phyloP scores from a whole-genome alignment of 345 rosid species.

The Citrus sinensis region DNA sequence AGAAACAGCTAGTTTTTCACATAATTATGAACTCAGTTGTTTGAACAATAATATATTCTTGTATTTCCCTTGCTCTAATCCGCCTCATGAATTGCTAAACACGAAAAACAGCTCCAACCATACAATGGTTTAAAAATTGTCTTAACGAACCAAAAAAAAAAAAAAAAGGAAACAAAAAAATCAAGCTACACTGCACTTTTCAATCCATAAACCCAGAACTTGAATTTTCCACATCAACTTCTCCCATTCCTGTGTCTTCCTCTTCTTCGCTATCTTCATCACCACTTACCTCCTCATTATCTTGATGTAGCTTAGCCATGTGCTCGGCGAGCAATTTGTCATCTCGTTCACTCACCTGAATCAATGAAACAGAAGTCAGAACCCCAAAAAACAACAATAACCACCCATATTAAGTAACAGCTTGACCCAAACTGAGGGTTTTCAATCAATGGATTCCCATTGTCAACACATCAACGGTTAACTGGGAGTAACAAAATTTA shows the following conservation, averaged over 20 bases:
- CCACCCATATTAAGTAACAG: conserved; percentile 3
- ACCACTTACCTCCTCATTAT: conserved; percentile 88
- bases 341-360: conserved; percentile 97
- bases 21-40: not conserved
- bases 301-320: conserved; percentile 79
- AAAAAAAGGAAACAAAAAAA: not conserved
- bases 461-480: not conserved
- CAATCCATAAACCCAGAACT: conserved; percentile 60
- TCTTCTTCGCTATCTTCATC: conserved; percentile 97
- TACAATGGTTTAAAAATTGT: not conserved
- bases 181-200: conserved; percentile 10
- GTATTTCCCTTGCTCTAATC: conserved; percentile 6
- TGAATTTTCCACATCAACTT: conserved; percentile 61
- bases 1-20: not conserved
- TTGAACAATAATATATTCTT: not conserved
- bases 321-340: conserved; percentile 93
- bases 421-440: not conserved
- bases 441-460: not conserved
- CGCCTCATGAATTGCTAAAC: conserved; percentile 11
- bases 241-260: conserved; percentile 95
- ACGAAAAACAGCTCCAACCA: conserved; percentile 15
- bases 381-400: not conserved
- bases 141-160: not conserved
- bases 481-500: not conserved
- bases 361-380: conserved; percentile 12